Evolutionary conservation across 805 yeast species (phyloP), one percentile per base, ranked within the genome.

Genomic region (Alloascoidea hylecoeti): DNA sequence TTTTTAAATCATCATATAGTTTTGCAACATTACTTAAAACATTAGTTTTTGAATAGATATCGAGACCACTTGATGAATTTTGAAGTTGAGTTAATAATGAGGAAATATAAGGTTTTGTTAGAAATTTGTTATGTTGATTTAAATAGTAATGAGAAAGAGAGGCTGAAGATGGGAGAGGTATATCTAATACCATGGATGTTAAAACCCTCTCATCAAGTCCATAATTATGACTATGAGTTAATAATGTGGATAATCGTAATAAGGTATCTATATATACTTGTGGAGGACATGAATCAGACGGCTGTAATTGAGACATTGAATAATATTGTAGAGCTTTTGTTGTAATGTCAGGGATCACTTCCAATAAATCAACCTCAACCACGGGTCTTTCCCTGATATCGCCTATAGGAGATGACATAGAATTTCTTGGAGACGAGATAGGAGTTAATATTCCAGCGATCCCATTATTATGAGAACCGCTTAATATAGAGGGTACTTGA

Each of bases 201-300:
- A n/a, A n/a, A n/a, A n/a, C n/a, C n/a, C n/a, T n/a, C n/a, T n/a
- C n/a, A n/a, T n/a, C n/a, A n/a, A n/a, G n/a, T n/a, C n/a, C n/a
- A n/a, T n/a, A n/a, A n/a, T n/a, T n/a, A 43, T 64, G 64, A 3
- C 75, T 53, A 5, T 63, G 52, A 1, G 78, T 64, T 67, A 80
- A 68, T 38, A 82, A 66, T 39, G 74, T 73, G 16, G 77, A 58
- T 38, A 66, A 70, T 42, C 96, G 64, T 19, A 86, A 46, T 2
- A 81, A 61, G 2, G 78, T 65, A 45, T 85, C 95, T 34, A 80
- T 73, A 44, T 75, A 81, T 0, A 86, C 86, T 1, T 79, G 56
- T 42, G 78, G 89, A 0, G 97, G 96, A 0, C 79, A 88, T 45
- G 71, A 72, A 45, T 89, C 95, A 40, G 76, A 84, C 5, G 68